Base-by-base conservation (phyloP, 768 basidiomycete species). In the Mrakia gelida region DNA sequence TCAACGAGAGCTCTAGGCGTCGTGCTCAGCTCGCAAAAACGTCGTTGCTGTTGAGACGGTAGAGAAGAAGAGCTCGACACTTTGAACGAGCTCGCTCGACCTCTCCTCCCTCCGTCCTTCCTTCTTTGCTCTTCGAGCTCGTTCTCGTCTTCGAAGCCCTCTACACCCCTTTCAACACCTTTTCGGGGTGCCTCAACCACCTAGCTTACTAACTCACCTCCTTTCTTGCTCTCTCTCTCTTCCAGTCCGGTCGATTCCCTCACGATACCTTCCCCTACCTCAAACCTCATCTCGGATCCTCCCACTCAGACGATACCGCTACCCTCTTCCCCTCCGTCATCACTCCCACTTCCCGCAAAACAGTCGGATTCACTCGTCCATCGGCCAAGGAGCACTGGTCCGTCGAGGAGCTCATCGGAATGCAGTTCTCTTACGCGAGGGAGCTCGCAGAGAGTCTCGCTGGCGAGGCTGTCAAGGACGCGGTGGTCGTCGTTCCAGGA, bases 341-440 rank as follows among this genome's bases (percentile, higher is more conserved):
- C 13, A 78, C 67, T 41, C 68, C 81, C 0, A 70, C 80, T 49
- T 78, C 80, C 28, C 90, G 92, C 72, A 86, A 87, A 70, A 90
- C 92, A 3, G 87, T 89, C 76, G 87, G 88, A 21, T 74, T 78
- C 73, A 75, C 77, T 63, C 77, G 67, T 71, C 86, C 85, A 89
- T 90, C 81, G 89, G 61, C 56, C 6, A 30, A 71, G 52, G 79
- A 79, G 38, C 79, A 75, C 88, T 98, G 92, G 92, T 88, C 87
- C 62, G 89, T 90, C 21, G 95, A 98, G 82, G 95, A 98, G 83
- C 90, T 98, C 49, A 87, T 96, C 65, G 97, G 91, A 26, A 96
- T 97, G 92, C 92, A 98, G 84, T 88, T 99, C 76, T 87, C 91
- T 1, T 97, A 98, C 84, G 89, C 95, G 82, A 93, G 92, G 80